Base-by-base conservation (phyloP, 2,329 filamentous ascomycete species). In the Aspergillus quadricinctus region DNA sequence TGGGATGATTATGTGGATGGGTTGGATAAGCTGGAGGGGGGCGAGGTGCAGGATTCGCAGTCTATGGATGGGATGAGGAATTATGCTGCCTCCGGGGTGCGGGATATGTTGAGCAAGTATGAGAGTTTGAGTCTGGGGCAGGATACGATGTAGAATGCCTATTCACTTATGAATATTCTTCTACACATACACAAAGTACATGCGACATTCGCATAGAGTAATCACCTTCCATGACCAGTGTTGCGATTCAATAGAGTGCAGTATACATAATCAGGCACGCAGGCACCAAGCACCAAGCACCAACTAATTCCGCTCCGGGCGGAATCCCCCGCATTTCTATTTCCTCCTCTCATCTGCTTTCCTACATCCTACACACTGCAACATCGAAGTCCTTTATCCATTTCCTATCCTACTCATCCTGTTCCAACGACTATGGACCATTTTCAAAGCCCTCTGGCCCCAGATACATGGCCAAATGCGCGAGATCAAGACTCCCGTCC, bases 401-500 rank as follows among this genome's bases (percentile, higher is more conserved):
- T 51, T 21, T 53, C 25, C 41, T 25, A 21, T 14, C 3, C 51
- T 46, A 23, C 23, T 7, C 23, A 27, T 23, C 40, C n/a, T 8
- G 23, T 5, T 6, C 4, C 4, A 28, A 35, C 1, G n/a, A 49
- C 48, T 5, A 50, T 25, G 29, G 29, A 50, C 19, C 29, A 9
- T 25, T 7, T 4, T 25, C n/a, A 40, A 8, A 43, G 1, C 21
- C 4, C 43, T 14, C 43, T 4, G 3, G 19, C 14, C 19, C 3
- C 21, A 8, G 0, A 11, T 7, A 11, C 43, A 1, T 57, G 58
- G 58, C 58, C 62, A 5, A 53, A 56, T 5, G 27, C 41, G 3
- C 56, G 27, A 1, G 49, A 49, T 1, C 54, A 55, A 7, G 51
- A 56, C 6, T 43, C 73, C 29, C 78, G 77, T 53, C 77, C 78